phyloP scores from a whole-genome alignment of 1,284 basidiomycete species.

The Mycosarcoma mackinlayi region DNA sequence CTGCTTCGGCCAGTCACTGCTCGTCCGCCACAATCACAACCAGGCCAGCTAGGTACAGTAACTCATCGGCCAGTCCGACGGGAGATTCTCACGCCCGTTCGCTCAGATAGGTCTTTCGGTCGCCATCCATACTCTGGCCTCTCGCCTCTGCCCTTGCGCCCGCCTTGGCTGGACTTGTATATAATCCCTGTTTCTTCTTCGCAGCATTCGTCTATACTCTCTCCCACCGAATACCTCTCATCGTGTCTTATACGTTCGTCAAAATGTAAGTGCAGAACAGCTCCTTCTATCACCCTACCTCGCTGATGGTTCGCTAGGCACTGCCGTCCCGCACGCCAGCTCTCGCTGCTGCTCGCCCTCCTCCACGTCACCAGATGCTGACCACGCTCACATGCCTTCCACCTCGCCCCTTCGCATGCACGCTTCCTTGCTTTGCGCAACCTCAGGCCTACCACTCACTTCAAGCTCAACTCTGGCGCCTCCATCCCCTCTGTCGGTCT shows the following conservation, averaged over 20 bases:
- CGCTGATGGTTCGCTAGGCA: too few relatives aligned
- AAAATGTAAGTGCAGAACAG: conserved; percentile 26
- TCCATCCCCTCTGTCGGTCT: conserved; percentile 56
- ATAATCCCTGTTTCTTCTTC: conserved; percentile 20
- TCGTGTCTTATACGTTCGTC: conserved; percentile 2
- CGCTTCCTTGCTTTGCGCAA: neutral
- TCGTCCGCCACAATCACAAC: too few relatives aligned
- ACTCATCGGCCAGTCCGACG: neutral
- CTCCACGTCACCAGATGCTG: too few relatives aligned
- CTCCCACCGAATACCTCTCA: neutral
- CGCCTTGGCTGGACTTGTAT: conserved; percentile 10
- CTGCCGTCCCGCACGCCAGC: too few relatives aligned
- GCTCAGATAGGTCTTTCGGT: neutral
- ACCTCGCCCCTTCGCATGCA: neutral
- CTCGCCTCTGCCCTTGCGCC: neutral
- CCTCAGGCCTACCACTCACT: conserved; percentile 40
- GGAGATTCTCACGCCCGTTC: neutral
- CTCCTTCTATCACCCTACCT: neutral
- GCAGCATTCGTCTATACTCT: neutral
- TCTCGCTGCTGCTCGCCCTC: too few relatives aligned
- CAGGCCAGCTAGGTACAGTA: too few relatives aligned
- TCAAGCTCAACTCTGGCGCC: conserved; percentile 56
- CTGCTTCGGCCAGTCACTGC: too few relatives aligned
- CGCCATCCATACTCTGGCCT: neutral
- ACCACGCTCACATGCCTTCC: neutral